A percentile compares a stretch with the other conserved stretches of the same genome.
Conservation (phyloP, 768 basidiomycete genomes). For the Phanerochaete carnosa region DNA sequence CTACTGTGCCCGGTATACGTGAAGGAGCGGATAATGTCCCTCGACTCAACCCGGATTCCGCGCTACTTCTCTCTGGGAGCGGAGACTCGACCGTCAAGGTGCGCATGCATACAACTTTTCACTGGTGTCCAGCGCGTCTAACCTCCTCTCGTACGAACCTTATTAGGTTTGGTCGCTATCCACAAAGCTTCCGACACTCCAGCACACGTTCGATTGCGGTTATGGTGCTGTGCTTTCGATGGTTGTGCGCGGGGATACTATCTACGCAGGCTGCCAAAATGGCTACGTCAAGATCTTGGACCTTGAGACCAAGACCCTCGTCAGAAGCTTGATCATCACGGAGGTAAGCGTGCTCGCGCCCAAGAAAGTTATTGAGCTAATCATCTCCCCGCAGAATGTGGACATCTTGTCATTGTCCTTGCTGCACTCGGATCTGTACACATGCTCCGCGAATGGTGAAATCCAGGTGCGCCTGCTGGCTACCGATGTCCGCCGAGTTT, state of each 20-base stretch:
- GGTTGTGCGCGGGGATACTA: conserved; percentile 66
- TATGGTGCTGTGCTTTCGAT: conserved; percentile 85
- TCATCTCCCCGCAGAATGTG: conserved; percentile 43
- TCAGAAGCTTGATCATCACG: conserved; percentile 83
- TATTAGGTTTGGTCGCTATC: conserved; percentile 67
- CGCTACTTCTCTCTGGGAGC: conserved; percentile 71
- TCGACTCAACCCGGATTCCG: conserved; percentile 14
- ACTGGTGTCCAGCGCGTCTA: not conserved
- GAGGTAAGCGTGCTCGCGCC: conserved; percentile 45
- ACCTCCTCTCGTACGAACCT: not conserved
- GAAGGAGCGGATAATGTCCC: conserved; percentile 33
- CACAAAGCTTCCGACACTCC: conserved; percentile 38
- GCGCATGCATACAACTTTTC: conserved; percentile 1
- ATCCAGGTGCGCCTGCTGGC: conserved; percentile 50
- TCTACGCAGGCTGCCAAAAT: conserved; percentile 93
- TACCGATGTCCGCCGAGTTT: not conserved
- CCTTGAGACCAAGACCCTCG: conserved; percentile 81
- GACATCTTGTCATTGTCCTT: conserved; percentile 83
- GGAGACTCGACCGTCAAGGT: conserved; percentile 93
- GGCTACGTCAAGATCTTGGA: conserved; percentile 91
- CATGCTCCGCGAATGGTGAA: conserved; percentile 51
- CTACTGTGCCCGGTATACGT: conserved; percentile 39
- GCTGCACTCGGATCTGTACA: conserved; percentile 51
- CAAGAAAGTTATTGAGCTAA: not conserved
- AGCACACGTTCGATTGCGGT: conserved; percentile 67